A percentile compares a stretch with the other conserved stretches of the same genome.
Evolutionary conservation across 2,329 filamentous ascomycete genomes (phyloP).

Genomic region (Acarospora socialis): DNA sequence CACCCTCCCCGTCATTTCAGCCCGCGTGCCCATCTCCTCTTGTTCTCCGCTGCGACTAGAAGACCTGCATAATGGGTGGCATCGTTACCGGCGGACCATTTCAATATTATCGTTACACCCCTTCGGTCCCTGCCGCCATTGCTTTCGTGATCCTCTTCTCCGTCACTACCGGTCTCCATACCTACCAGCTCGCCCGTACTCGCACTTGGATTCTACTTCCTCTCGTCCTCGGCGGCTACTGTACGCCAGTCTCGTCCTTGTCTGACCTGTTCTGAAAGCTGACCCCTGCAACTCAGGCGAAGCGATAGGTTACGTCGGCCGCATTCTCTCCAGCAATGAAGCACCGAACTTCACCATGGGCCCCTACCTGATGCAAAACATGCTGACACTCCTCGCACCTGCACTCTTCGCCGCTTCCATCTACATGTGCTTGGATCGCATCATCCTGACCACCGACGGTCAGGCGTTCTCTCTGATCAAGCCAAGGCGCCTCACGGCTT

Average conservation of each 20-base stretch:
- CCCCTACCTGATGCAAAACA: constrained; percentile 13
- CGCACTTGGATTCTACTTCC: constrained; percentile 39
- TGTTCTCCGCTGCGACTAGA: no score
- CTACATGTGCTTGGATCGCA: constrained; percentile 18
- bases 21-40: not conserved
- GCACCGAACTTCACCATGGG: constrained; percentile 29
- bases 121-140: constrained; percentile 30
- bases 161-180: constrained; percentile 24
- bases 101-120: constrained; percentile 34
- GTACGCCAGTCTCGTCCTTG: constrained; percentile 20
- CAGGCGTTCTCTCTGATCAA: constrained; percentile 7
- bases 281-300: constrained; percentile 28
- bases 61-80: constrained; percentile 7
- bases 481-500: constrained; percentile 6
- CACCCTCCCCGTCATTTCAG: not conserved
- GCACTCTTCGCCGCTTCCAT: constrained; percentile 21
- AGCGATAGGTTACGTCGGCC: constrained; percentile 37
- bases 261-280: constrained; percentile 5
- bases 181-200: constrained; percentile 24
- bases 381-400: constrained; percentile 19
- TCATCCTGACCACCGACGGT: constrained; percentile 14
- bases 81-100: constrained; percentile 1
- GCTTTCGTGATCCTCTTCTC: constrained; percentile 29
- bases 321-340: constrained; percentile 29
- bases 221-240: constrained; percentile 38